Percentiles rank a stretch among this genome's conserved stretches.
These are phyloP conservation scores for Cyclospora cayetanensis DNA, from an alignment of 169 alveolate species.

Conservation along the genomic window DNA sequence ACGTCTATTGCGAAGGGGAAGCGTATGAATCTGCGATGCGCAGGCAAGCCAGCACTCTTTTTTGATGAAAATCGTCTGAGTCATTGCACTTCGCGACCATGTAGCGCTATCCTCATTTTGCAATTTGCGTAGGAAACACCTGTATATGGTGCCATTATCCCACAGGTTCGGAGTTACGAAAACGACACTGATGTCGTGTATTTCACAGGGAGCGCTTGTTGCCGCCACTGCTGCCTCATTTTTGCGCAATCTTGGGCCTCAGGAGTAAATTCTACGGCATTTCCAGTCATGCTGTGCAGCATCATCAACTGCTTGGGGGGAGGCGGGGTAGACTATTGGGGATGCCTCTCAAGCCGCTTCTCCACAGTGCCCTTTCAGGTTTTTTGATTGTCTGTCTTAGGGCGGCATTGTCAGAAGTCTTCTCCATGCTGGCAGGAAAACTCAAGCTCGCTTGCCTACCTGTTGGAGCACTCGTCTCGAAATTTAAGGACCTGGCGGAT, in stretches of 20 bases:
- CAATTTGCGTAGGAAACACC: too few species aligned
- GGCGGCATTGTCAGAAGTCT: slow-evolving; percentile 56
- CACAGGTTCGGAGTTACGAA: slow-evolving; percentile 47
- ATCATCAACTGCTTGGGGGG: too few species aligned
- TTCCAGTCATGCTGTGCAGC: too few species aligned
- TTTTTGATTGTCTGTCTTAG: not conserved
- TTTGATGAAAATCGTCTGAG: too few species aligned
- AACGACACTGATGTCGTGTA: slow-evolving; percentile 40
- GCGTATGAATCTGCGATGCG: slow-evolving; percentile 40
- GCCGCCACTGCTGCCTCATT: slow-evolving; percentile 53
- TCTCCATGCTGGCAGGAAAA: slow-evolving; percentile 37
- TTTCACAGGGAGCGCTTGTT: slow-evolving; percentile 50
- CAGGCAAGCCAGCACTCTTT: slow-evolving; percentile 55
- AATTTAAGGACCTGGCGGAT: not conserved
- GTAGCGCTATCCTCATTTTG: too few species aligned
- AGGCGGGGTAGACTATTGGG: too few species aligned
- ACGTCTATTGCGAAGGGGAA: slow-evolving; percentile 33
- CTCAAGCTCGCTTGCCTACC: slow-evolving; percentile 55
- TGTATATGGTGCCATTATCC: not conserved
- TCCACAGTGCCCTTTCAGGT: too few species aligned
- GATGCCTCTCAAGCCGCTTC: too few species aligned
- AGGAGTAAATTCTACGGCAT: slow-evolving; percentile 2
- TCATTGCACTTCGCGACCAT: too few species aligned
- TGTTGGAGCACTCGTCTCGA: slow-evolving; percentile 9
- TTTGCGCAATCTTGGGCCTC: slow-evolving; percentile 54